Conservation (phyloP, 257 asterid genomes). For the Lavandula angustifolia region DNA sequence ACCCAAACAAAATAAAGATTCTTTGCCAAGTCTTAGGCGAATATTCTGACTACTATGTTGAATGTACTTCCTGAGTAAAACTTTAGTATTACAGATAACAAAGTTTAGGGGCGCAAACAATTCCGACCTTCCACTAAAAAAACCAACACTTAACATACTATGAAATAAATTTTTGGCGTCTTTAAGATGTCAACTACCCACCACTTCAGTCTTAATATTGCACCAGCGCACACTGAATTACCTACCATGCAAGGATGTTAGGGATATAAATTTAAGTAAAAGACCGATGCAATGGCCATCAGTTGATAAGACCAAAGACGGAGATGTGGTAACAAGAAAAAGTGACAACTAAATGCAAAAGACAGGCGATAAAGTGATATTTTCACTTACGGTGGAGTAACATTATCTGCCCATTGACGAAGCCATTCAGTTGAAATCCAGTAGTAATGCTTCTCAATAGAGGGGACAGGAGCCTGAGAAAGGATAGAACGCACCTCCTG, state of each 20-base stretch:
- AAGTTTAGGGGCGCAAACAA: constrained; percentile 14
- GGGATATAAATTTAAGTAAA: constrained; percentile 1
- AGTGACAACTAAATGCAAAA: constrained; percentile 22
- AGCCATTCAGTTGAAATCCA: constrained; percentile 97
- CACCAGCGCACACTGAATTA: background rate
- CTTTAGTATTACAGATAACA: background rate
- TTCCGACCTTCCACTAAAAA: constrained; percentile 11
- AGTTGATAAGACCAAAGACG: constrained; percentile 10
- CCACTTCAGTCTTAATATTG: background rate
- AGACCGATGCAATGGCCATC: background rate
- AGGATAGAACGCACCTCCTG: constrained; percentile 87
- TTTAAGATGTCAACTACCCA: constrained; percentile 21
- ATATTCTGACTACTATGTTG: constrained; percentile 10
- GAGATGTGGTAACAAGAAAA: constrained; percentile 13
- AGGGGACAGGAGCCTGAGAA: constrained; percentile 76
- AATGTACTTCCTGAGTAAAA: constrained; percentile 21
- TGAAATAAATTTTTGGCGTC: constrained; percentile 2
- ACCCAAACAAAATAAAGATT: constrained; percentile 9
- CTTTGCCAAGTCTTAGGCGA: constrained; percentile 18
- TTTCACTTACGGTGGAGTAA: constrained; percentile 62
- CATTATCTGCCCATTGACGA: constrained; percentile 93
- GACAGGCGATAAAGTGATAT: constrained; percentile 15
- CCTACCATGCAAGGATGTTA: constrained; percentile 12
- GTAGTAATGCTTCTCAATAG: constrained; percentile 62
- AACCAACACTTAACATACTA: constrained; percentile 17